Conservation (phyloP, 164 flowering plant species). For the Kalanchoe fedtschenkoi region DNA sequence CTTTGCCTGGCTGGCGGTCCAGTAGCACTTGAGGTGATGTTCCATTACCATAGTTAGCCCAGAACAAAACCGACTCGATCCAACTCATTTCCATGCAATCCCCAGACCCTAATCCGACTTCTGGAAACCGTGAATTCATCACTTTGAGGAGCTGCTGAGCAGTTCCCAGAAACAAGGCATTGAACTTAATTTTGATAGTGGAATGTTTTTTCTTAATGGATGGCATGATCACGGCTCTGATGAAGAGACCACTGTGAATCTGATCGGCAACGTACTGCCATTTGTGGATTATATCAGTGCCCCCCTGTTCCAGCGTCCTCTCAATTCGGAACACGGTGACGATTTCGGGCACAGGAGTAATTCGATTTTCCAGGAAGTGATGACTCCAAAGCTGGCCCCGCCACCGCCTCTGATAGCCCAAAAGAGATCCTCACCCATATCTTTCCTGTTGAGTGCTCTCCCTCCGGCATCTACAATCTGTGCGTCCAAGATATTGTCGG, state of each 20-base stretch:
- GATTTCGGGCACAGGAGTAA: conserved; percentile 28
- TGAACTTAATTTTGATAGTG: conserved; percentile 11
- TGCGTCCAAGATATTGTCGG: conserved; percentile 37
- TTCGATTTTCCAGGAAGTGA: conserved; percentile 29
- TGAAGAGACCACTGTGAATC: conserved; percentile 15
- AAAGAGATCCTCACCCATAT: conserved; percentile 48
- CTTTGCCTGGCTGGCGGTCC: conserved; percentile 1
- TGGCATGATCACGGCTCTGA: conserved; percentile 2
- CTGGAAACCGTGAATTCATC: conserved; percentile 21
- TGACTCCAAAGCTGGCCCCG: conserved; percentile 34
- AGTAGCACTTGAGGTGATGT: conserved; percentile 13
- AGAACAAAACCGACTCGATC: conserved; percentile 17
- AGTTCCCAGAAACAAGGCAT: conserved; percentile 17
- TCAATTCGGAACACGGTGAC: conserved; percentile 27
- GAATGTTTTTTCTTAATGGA: neutral
- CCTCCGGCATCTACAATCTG: conserved; percentile 27
- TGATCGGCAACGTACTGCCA: conserved; percentile 29
- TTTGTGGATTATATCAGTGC: conserved; percentile 13
- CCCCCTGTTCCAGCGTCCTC: conserved; percentile 22
- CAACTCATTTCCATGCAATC: conserved; percentile 25
- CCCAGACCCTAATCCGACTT: conserved; percentile 18
- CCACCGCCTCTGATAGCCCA: conserved; percentile 55
- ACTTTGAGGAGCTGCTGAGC: conserved; percentile 10
- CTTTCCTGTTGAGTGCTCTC: conserved; percentile 19
- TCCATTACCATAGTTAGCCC: neutral